These are phyloP conservation scores for Ophiocordyceps unilateralis DNA, from an alignment of 2,329 filamentous ascomycete species.

Conservation along the genomic window DNA sequence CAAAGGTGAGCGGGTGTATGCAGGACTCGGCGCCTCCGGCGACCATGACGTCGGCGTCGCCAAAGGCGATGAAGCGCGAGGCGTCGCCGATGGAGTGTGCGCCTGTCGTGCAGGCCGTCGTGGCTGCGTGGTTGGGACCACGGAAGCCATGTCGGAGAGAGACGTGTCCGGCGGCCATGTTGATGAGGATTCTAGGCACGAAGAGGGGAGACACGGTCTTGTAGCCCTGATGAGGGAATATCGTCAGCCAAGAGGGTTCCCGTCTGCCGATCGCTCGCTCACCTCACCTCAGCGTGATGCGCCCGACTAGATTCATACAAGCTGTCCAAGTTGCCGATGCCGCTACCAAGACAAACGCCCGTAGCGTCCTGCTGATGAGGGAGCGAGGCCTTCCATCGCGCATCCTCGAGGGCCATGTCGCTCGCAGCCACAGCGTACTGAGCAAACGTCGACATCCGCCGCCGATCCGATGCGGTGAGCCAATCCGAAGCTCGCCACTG, in stretches of 20 bases:
- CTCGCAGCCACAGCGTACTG: constrained; percentile 83
- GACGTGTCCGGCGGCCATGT: constrained; percentile 84
- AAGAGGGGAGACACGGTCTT: constrained; percentile 87
- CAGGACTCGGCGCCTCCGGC: constrained; percentile 93
- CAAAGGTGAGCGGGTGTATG: constrained; percentile 83
- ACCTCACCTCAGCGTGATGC: constrained; percentile 52
- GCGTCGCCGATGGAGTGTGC: constrained; percentile 91
- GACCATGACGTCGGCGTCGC: constrained; percentile 88
- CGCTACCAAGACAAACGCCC: constrained; percentile 84
- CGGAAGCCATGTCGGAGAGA: constrained; percentile 83
- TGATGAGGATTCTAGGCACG: constrained; percentile 83
- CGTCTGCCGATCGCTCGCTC: neutral
- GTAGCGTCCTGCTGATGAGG: constrained; percentile 55
- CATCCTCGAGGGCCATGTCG: constrained; percentile 71
- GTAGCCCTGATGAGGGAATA: constrained; percentile 46
- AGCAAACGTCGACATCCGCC: constrained; percentile 78
- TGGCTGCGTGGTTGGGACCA: constrained; percentile 83
- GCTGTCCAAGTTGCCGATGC: constrained; percentile 86
- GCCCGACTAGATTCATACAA: constrained; percentile 69
- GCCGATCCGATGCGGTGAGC: constrained; percentile 34
- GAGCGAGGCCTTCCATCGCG: constrained; percentile 50
- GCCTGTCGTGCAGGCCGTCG: constrained; percentile 91
- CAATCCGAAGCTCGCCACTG: constrained; percentile 37
- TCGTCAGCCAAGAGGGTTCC: neutral
- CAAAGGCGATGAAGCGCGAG: constrained; percentile 76